Percentiles rank a stretch among this genome's conserved stretches.
Conservation (phyloP, 768 basidiomycete genomes). For the Clitopilus passeckerianus region DNA sequence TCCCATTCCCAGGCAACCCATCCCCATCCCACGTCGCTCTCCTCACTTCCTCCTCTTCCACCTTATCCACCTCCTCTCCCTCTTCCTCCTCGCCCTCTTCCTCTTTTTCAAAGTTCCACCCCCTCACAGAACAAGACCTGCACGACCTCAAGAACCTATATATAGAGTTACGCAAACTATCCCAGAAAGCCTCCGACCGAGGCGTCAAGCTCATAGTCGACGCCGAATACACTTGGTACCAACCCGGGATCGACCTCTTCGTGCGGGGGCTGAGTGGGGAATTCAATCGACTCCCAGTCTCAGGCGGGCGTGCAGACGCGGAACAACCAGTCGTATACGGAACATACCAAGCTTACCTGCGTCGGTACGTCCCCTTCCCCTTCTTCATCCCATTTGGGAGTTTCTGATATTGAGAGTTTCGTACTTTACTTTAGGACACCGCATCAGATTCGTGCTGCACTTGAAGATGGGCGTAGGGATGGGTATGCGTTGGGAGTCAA, state of each 20-base stretch:
- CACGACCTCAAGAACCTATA: conserved; percentile 55
- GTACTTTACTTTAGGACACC: conserved; percentile 62
- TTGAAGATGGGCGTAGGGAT: conserved; percentile 59
- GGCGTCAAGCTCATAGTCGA: conserved; percentile 75
- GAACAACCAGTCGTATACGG: conserved; percentile 70
- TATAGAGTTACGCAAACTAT: conserved; percentile 59
- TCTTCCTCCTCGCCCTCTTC: too few relatives aligned
- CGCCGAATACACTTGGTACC: conserved; percentile 70
- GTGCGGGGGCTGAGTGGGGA: neutral
- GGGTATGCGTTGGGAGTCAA: conserved; percentile 83
- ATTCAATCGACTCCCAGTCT: conserved; percentile 1
- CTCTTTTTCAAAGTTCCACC: neutral
- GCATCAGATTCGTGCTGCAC: conserved; percentile 56
- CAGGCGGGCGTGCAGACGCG: too few relatives aligned
- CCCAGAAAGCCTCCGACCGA: conserved; percentile 51
- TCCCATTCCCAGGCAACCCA: conserved; percentile 71
- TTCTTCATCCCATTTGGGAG: too few relatives aligned
- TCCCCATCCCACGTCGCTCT: conserved; percentile 53
- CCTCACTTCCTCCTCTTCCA: conserved; percentile 18
- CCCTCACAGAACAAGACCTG: conserved; percentile 52
- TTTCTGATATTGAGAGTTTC: too few relatives aligned
- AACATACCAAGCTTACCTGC: conserved; percentile 88
- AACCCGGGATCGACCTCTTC: conserved; percentile 85
- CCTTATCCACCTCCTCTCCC: neutral
- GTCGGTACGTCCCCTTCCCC: conserved; percentile 41